These are phyloP conservation scores for Globisporangium carolinianum DNA, from an alignment of 352 stramenopile genomes.

Conservation along the genomic window DNA sequence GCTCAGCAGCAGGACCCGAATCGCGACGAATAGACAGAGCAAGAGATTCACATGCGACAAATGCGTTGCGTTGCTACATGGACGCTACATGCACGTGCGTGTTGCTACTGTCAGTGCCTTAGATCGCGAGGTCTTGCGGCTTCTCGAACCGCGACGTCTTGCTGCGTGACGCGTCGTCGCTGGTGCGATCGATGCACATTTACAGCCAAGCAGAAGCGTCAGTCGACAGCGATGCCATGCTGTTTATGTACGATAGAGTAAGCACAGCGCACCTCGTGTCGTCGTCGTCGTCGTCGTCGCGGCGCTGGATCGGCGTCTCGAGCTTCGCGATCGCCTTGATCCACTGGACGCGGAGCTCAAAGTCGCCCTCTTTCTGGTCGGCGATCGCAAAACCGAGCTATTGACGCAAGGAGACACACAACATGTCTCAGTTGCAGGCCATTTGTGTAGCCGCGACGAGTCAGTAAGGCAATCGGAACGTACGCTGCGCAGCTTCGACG, in stretches of 20 bases:
- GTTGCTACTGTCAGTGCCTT: slow-evolving; percentile 5
- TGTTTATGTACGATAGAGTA: not conserved
- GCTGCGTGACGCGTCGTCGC: slow-evolving; percentile 24
- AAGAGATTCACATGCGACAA: not conserved
- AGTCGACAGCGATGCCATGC: not conserved
- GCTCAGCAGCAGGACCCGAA: too few species aligned
- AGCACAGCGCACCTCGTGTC: slow-evolving; percentile 1
- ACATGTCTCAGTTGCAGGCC: too few species aligned
- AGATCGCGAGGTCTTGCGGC: slow-evolving; percentile 57
- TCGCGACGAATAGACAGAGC: not conserved
- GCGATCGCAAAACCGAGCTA: slow-evolving; percentile 82
- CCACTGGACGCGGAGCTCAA: slow-evolving; percentile 80
- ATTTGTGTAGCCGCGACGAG: too few species aligned
- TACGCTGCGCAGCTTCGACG: slow-evolving; percentile 72
- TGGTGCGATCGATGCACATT: slow-evolving; percentile 1
- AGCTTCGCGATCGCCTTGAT: slow-evolving; percentile 78
- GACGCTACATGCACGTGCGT: too few species aligned
- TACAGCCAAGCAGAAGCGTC: not conserved
- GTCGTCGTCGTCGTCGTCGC: slow-evolving; percentile 22
- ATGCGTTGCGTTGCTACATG: too few species aligned
- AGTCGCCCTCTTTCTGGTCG: slow-evolving; percentile 82
- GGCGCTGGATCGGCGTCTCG: slow-evolving; percentile 21
- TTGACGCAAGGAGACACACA: not conserved
- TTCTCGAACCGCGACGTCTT: slow-evolving; percentile 42
- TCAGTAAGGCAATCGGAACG: not conserved